phyloP scores from a whole-genome alignment of 228 moss, liverwort and hornwort species.

The Sphagnum magellanicum region DNA sequence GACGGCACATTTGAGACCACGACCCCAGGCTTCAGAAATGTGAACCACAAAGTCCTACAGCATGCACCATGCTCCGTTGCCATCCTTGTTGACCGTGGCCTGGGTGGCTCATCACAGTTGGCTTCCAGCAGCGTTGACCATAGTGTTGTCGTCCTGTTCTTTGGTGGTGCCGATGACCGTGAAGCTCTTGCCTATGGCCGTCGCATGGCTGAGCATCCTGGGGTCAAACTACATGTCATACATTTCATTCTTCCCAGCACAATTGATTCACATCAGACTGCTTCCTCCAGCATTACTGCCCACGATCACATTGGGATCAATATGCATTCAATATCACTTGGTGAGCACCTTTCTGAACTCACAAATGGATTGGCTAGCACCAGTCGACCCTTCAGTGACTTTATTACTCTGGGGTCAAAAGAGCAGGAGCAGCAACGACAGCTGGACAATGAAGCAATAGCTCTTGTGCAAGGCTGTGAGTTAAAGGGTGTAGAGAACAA shows the following conservation, averaged over 20 bases:
- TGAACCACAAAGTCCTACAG: constrained; percentile 23
- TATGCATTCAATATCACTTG: background rate
- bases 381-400: constrained; percentile 2
- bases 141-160: constrained; percentile 26
- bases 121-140: constrained; percentile 31
- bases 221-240: constrained; percentile 25
- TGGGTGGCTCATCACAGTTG: constrained; percentile 30
- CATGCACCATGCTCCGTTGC: constrained; percentile 29
- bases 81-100: constrained; percentile 31
- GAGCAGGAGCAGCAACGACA: constrained; percentile 11
- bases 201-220: constrained; percentile 35
- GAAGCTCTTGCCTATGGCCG: constrained; percentile 32
- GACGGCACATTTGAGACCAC: constrained; percentile 17
- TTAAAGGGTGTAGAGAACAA: background rate
- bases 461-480: background rate
- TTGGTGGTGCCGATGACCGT: constrained; percentile 39
- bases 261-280: background rate
- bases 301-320: constrained; percentile 2
- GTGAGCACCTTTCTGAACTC: background rate
- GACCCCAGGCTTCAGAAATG: constrained; percentile 11
- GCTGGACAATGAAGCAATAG: constrained; percentile 16
- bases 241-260: constrained; percentile 4
- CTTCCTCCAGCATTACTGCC: constrained; percentile 1
- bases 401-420: constrained; percentile 1
- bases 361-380: constrained; percentile 1